A percentile compares a stretch with the other conserved stretches of the same genome.
Conservation (phyloP, 2,329 filamentous ascomycete species). For the Cladophialophora psammophila region DNA sequence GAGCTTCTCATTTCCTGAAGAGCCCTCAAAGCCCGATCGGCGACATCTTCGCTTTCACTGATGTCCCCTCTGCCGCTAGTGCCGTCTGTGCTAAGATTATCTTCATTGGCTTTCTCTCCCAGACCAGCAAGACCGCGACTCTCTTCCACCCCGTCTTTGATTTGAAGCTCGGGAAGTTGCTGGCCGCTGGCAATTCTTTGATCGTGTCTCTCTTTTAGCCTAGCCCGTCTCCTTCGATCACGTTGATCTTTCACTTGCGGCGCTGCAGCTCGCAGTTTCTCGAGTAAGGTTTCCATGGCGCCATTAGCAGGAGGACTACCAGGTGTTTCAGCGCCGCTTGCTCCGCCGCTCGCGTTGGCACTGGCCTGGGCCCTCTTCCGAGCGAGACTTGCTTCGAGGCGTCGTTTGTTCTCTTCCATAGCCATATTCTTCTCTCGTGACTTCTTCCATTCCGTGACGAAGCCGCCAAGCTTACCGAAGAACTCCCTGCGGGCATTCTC, state of each 20-base stretch:
- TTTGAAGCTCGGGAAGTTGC: constrained; percentile 73
- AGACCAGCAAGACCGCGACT: constrained; percentile 52
- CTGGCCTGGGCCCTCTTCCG: constrained; percentile 72
- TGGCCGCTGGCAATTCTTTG: constrained; percentile 89
- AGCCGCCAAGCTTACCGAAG: constrained; percentile 89
- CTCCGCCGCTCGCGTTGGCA: constrained; percentile 49
- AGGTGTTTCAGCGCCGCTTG: constrained; percentile 36
- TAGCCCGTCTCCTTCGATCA: constrained; percentile 83
- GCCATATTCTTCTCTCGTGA: constrained; percentile 89
- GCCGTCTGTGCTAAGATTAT: constrained; percentile 34
- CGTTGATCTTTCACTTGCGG: constrained; percentile 88
- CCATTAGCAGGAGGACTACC: constrained; percentile 75
- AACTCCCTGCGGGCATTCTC: constrained; percentile 95
- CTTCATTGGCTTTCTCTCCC: constrained; percentile 40
- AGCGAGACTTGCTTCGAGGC: constrained; percentile 91
- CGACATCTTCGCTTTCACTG: constrained; percentile 73
- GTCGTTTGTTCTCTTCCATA: constrained; percentile 80
- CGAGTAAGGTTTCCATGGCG: constrained; percentile 93
- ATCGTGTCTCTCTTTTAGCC: constrained; percentile 89
- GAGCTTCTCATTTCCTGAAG: constrained; percentile 81
- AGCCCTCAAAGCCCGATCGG: constrained; percentile 81
- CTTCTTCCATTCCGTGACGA: constrained; percentile 95
- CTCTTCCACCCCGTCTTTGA: constrained; percentile 63
- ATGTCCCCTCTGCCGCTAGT: constrained; percentile 47
- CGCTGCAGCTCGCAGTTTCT: constrained; percentile 92